Base-by-base conservation (phyloP, 305 asterid species). In the Fraxinus velutina region DNA sequence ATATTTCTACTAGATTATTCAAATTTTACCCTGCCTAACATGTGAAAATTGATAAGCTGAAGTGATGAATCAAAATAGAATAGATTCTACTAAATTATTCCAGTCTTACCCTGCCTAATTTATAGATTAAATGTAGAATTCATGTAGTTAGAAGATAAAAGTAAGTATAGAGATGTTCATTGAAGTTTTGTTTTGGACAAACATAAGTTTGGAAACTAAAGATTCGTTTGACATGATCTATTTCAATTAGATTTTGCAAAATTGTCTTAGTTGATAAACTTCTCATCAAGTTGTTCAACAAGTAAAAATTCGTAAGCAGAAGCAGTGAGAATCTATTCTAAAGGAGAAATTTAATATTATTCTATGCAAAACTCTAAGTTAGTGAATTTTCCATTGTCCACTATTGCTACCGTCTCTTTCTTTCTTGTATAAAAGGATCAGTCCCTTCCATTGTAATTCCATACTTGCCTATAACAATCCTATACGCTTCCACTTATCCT, bases 341-440 rank as follows among this genome's bases (percentile, higher is more conserved):
- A n/a, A 30, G 3, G 21, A 32, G 8, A 50, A 1, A 55, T 17
- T 77, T 10, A 30, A 27, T 19, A 27, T 30, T 74, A 36, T 9
- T 7, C 4, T 37, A 47, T 33, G 2, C 8, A 4, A 42, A 39
- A 19, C 2, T 27, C 32, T n/a, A 52, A 30, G 70, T 19, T 30
- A 27, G 71, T 76, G 70, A 29, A 50, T 1, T 76, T 50, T 15
- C 70, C 13, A 12, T 50, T 29, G 2, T 9, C 37, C 15, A 29
- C n/a, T 76, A 30, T 1, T 27, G 55, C 12, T 13, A n/a, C 10
- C 13, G 5, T 37, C 30, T 39, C 44, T 9, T 76, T 80, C 77
- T 39, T 32, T 81, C 84, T 72, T 33, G 57, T 80, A 80, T 80
- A 77, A 77, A 80, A 37, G 71, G 80, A 47, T 0, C 27, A 21